phyloP scores from a whole-genome alignment of 495 filamentous ascomycete genomes.

The Letharia lupina region DNA sequence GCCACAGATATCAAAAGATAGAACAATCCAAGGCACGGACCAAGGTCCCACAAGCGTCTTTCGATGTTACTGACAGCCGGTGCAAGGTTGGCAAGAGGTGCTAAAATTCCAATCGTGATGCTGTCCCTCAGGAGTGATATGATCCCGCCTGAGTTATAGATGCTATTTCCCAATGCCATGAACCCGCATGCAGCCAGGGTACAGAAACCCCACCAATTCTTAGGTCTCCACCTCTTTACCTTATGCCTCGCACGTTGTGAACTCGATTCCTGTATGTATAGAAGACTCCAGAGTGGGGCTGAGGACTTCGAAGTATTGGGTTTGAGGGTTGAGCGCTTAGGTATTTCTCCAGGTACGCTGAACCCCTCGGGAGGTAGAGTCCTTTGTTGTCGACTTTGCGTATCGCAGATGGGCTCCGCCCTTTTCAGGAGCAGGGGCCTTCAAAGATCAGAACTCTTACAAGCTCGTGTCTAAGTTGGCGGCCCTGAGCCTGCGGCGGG shows the following conservation, averaged over 20 bases:
- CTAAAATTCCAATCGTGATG: neutral
- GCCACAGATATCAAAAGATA: neutral
- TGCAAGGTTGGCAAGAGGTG: neutral
- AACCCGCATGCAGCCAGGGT: neutral
- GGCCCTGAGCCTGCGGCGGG: neutral
- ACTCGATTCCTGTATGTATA: neutral
- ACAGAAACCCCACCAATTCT: neutral
- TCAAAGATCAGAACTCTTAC: neutral
- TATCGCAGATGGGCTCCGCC: neutral
- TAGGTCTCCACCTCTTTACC: neutral
- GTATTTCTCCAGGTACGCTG: neutral
- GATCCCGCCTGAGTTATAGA: neutral
- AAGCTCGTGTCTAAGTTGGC: neutral
- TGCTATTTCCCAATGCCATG: constrained; percentile 5
- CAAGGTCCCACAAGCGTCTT: neutral
- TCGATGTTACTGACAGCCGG: neutral
- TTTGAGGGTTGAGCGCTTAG: neutral
- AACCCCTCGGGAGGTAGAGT: neutral
- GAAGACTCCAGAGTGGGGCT: neutral
- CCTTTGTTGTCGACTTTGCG: neutral
- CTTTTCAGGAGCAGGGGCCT: neutral
- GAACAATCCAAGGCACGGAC: neutral
- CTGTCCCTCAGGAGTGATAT: neutral
- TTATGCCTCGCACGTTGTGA: neutral
- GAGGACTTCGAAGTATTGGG: neutral